Evolutionary conservation across 1,284 basidiomycete species (phyloP), one percentile per base, ranked within the genome.

Genomic region (Cryptococcus sp.): DNA sequence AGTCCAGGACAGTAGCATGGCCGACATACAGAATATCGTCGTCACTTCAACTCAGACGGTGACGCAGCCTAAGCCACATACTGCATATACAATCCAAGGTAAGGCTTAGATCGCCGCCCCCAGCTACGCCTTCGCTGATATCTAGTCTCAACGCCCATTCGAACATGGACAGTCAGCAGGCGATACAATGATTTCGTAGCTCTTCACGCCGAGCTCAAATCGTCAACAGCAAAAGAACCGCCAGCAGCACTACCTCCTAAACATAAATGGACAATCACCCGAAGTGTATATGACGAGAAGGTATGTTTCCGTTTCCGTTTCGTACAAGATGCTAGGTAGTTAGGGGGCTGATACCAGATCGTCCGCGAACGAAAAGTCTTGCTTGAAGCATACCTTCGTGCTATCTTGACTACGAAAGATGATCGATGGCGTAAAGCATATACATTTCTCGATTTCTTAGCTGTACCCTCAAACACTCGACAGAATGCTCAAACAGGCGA

Each of bases 111-210:
- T 2, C 40, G 7, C 11, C 5, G 7, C 18, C 21, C 18, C n/a
- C 22, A 4, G 28, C 14, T 22, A 14, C n/a, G n/a, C n/a, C n/a
- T n/a, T n/a, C n/a, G n/a, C 46, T 53, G 45, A 52, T 21, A 3
- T 7, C 16, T 53, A 75, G 73, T 76, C 37, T 61, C 73, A 4
- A 76, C 74, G 1, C 71, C 73, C 1, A 76, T 67, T 11, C 85
- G 87, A 57, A 86, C 88, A 69, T 97, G 92, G 92, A 83, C 86
- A 42, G 88, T 96, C 78, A 88, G 87, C 82, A 81, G 87, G 54
- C 87, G 93, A 50, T 97, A 96, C 77, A 93, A 89, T 40, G 91
- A 96, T 72, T 97, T 98, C 76, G 83, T 83, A 61, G 85, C 89
- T 57, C 83, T 98, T 21, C 82, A 96, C 73, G 81, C 81, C 34